These are phyloP conservation scores for Fragilaria crotonensis DNA, from an alignment of 108 stramenopile species.

Conservation along the genomic window DNA sequence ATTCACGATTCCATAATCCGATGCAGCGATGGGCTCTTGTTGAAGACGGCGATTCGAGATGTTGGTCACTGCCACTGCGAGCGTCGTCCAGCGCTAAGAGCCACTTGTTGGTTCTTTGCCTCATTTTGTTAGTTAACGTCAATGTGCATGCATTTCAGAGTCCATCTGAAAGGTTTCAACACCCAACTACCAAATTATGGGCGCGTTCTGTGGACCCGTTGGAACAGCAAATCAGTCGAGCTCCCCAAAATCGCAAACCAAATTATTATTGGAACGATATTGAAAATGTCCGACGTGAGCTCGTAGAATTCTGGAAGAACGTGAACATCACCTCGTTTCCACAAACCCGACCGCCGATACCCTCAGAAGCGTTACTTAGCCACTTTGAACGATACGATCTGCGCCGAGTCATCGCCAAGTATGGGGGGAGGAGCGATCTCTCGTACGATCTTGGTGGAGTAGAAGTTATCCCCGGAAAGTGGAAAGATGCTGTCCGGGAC, in stretches of 20 bases:
- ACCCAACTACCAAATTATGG: no score
- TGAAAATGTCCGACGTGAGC: slow-evolving; percentile 37
- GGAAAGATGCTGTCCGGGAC: slow-evolving; percentile 41
- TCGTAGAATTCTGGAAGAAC: slow-evolving; percentile 34
- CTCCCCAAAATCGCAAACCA: slow-evolving; percentile 31
- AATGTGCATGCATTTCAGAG: no score
- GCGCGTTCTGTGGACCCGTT: no score
- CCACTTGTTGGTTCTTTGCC: no score
- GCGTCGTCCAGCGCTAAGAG: no score
- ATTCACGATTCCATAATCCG: no score
- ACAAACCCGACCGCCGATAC: slow-evolving; percentile 41
- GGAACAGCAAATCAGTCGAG: slow-evolving; percentile 24
- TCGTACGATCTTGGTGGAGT: slow-evolving; percentile 26
- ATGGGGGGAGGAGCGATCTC: slow-evolving; percentile 32
- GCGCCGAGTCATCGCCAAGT: slow-evolving; percentile 35
- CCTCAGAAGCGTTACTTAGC: slow-evolving; percentile 50
- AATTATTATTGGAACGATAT: slow-evolving; percentile 42
- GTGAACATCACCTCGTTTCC: slow-evolving; percentile 9
- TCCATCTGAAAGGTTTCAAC: no score
- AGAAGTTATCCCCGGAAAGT: slow-evolving; percentile 51
- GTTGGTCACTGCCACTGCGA: no score
- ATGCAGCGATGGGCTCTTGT: no score
- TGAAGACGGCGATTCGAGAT: no score
- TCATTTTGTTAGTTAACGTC: no score
- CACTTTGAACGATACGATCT: slow-evolving; percentile 60